Evolutionary conservation across 805 yeast genomes (phyloP).

Genomic region (Candida tammaniensis): DNA sequence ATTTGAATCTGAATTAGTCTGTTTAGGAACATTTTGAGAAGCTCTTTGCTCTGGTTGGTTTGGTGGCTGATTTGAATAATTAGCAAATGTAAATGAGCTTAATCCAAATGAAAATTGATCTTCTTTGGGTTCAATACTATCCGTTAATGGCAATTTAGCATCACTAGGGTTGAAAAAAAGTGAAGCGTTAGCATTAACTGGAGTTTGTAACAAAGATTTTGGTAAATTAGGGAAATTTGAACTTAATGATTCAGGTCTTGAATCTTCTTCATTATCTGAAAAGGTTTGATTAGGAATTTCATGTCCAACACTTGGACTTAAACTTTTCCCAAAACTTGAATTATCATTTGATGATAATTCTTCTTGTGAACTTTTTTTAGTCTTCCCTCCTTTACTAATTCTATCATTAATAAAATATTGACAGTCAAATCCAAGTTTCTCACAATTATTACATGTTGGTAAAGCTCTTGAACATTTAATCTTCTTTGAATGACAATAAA

Average conservation of each 20-base stretch:
- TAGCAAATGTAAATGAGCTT: constrained; percentile 33
- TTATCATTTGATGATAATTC: not conserved
- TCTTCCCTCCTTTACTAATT: constrained; percentile 45
- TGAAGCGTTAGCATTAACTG: constrained; percentile 17
- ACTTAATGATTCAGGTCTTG: constrained; percentile 1
- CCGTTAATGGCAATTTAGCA: constrained; percentile 20
- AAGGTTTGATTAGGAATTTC: not conserved
- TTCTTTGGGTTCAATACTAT: constrained; percentile 13
- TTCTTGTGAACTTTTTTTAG: constrained; percentile 5
- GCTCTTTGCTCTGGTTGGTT: not conserved
- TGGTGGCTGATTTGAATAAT: constrained; percentile 11
- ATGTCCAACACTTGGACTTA: constrained; percentile 1
- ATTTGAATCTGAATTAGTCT: not conserved
- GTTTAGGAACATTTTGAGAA: not conserved
- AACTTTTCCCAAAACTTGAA: constrained; percentile 1
- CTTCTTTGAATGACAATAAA: constrained; percentile 59
- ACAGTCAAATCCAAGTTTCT: constrained; percentile 45
- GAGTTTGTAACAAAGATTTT: constrained; percentile 9
- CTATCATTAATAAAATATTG: constrained; percentile 58
- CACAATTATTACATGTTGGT: constrained; percentile 57
- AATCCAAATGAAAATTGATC: constrained; percentile 33
- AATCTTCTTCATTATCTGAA: constrained; percentile 2
- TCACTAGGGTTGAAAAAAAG: constrained; percentile 23
- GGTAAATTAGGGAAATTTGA: constrained; percentile 11
- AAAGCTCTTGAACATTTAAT: constrained; percentile 59